A percentile compares a stretch with the other conserved stretches of the same genome.
phyloP scores from a whole-genome alignment of 768 basidiomycete genomes.

The Neoboletus brunneissimus region DNA sequence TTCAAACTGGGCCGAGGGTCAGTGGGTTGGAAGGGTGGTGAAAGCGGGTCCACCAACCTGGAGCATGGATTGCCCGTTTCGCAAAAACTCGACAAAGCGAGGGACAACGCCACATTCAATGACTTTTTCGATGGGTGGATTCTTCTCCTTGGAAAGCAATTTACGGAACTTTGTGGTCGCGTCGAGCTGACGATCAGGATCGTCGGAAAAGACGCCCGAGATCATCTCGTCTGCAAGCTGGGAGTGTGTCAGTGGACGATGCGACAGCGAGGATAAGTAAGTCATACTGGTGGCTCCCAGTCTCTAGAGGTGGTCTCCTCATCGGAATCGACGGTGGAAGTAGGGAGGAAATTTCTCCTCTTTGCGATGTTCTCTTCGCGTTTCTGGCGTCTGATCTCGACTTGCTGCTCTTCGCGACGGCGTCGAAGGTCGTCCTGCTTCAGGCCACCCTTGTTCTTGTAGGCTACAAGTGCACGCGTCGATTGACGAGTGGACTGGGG shows the following conservation, averaged over 20 bases:
- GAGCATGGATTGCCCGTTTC: conserved; percentile 76
- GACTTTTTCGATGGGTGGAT: conserved; percentile 97
- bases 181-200: conserved; percentile 89
- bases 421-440: conserved; percentile 93
- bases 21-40: conserved; percentile 5
- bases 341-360: conserved; percentile 88
- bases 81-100: conserved; percentile 94
- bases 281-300: conserved; percentile 74
- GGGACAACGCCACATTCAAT: conserved; percentile 97
- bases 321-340: conserved; percentile 79
- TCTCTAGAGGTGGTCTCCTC: conserved; percentile 70
- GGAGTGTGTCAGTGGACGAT: conserved; percentile 9
- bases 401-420: conserved; percentile 97
- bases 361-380: conserved; percentile 98
- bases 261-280: conserved; percentile 10
- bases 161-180: conserved; percentile 99
- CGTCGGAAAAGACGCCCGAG: conserved; percentile 85
- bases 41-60: conserved; percentile 49
- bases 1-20: conserved; percentile 64
- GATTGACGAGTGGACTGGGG: conserved; percentile 20
- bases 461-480: conserved; percentile 57
- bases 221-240: conserved; percentile 93
- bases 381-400: conserved; percentile 98
- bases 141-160: conserved; percentile 98
- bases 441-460: conserved; percentile 87